A percentile compares a stretch with the other conserved stretches of the same genome.
phyloP scores from a whole-genome alignment of 176 grass and related monocot genomes.

The Echinochloa phyllopogon region DNA sequence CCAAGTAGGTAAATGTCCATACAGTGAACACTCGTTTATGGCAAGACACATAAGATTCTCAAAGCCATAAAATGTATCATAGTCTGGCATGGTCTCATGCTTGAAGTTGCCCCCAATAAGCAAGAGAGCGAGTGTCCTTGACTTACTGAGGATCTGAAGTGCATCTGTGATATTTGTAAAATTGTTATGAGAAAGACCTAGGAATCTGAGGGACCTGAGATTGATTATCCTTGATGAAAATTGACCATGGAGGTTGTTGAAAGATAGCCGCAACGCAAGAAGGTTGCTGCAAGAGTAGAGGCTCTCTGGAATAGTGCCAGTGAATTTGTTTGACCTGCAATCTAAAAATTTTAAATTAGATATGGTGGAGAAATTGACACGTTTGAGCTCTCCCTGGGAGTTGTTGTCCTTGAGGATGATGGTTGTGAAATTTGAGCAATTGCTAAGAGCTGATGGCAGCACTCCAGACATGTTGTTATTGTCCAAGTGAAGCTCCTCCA shows the following conservation, averaged over 20 bases:
- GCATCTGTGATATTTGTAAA: constrained; percentile 46
- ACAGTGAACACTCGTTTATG: constrained; percentile 30
- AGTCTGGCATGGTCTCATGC: constrained; percentile 37
- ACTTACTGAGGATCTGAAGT: constrained; percentile 43
- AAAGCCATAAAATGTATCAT: constrained; percentile 29
- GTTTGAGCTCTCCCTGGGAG: constrained; percentile 34
- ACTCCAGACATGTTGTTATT: constrained; percentile 40
- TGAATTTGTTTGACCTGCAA: constrained; percentile 37
- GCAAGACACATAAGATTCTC: constrained; percentile 41
- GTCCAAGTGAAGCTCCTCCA: constrained; percentile 48
- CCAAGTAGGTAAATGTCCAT: constrained; percentile 40
- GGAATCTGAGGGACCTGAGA: constrained; percentile 40
- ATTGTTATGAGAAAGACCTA: constrained; percentile 37
- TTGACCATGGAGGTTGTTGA: constrained; percentile 35
- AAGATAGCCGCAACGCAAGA: constrained; percentile 37
- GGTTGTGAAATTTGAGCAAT: constrained; percentile 34
- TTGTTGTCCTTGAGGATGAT: constrained; percentile 43
- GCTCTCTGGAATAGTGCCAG: constrained; percentile 39
- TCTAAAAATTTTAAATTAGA: constrained; percentile 36
- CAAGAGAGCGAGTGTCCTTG: constrained; percentile 2
- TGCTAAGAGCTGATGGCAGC: constrained; percentile 38
- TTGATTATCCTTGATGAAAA: constrained; percentile 13
- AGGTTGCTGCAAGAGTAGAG: constrained; percentile 53
- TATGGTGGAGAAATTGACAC: constrained; percentile 47
- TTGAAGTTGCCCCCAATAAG: constrained; percentile 25